A percentile compares a stretch with the other conserved stretches of the same genome.
These are phyloP conservation scores for Helicostylum pulchrum DNA, from an alignment of 192 early-diverging fungal species.

Conservation along the genomic window DNA sequence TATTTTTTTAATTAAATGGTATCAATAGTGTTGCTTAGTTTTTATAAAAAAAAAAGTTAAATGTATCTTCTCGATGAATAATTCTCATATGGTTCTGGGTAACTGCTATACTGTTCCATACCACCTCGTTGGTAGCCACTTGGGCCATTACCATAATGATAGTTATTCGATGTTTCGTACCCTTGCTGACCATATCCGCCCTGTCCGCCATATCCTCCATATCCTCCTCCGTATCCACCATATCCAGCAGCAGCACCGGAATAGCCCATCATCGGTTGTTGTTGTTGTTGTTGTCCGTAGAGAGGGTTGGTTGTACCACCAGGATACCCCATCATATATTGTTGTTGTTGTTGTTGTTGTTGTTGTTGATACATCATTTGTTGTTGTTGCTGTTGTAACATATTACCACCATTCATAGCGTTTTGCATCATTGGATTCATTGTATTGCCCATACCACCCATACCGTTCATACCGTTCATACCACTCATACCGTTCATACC, in stretches of 20 bases:
- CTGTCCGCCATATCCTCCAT: no score
- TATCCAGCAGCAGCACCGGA: not conserved
- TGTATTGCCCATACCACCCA: not conserved
- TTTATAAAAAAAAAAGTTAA: not conserved
- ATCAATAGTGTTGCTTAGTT: no score
- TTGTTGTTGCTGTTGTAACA: slow-evolving; percentile 3
- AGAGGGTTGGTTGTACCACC: no score
- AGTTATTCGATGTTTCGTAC: not conserved
- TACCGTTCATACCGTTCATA: not conserved
- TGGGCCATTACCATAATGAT: not conserved
- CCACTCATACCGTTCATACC: not conserved
- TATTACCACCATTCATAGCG: not conserved
- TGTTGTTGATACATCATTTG: slow-evolving; percentile 8
- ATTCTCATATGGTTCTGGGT: not conserved
- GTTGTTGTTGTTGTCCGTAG: not conserved
- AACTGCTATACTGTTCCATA: not conserved
- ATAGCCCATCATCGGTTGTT: not conserved
- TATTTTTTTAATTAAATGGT: no score
- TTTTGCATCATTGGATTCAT: not conserved
- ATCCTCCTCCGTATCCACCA: not conserved
- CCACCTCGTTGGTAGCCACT: not conserved
- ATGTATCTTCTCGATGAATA: slow-evolving; percentile 2
- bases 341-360: slow-evolving; percentile 8
- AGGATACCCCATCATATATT: not conserved
- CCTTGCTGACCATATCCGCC: not conserved